phyloP scores from a whole-genome alignment of 2,329 filamentous ascomycete species.

The Hortaea sp. region DNA sequence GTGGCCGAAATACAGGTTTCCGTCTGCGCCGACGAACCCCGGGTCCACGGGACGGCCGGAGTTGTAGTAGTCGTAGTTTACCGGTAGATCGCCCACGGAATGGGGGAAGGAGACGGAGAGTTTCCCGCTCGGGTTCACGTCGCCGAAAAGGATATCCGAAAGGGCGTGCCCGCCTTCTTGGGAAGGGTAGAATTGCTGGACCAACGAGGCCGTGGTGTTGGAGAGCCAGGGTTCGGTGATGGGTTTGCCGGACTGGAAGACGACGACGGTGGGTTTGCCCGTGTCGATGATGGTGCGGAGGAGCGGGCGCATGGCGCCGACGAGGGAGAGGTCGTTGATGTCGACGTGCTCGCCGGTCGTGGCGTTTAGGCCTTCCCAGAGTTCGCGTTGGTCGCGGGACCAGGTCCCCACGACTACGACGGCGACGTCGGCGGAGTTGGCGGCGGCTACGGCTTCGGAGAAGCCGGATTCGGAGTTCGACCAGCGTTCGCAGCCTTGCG shows the following conservation, averaged over 20 bases:
- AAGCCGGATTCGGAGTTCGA: constrained; percentile 60
- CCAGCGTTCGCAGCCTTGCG: constrained; percentile 63
- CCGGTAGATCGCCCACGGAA: constrained; percentile 55
- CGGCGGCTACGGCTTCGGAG: constrained; percentile 53
- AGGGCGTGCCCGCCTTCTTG: constrained; percentile 59
- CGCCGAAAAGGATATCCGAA: constrained; percentile 55
- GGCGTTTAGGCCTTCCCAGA: constrained; percentile 61
- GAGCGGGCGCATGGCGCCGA: constrained; percentile 59
- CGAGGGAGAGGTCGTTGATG: constrained; percentile 51
- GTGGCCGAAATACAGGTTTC: constrained; percentile 53
- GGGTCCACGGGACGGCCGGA: constrained; percentile 49
- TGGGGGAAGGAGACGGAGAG: constrained; percentile 58
- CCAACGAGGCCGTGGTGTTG: constrained; percentile 50
- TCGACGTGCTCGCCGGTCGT: constrained; percentile 70
- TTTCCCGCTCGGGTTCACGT: constrained; percentile 56
- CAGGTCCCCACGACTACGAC: constrained; percentile 67
- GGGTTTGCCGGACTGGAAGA: constrained; percentile 61
- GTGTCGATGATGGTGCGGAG: constrained; percentile 58
- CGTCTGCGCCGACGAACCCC: constrained; percentile 46
- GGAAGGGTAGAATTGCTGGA: constrained; percentile 67
- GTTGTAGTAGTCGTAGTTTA: constrained; percentile 65
- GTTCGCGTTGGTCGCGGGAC: constrained; percentile 61
- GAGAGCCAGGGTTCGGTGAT: constrained; percentile 66
- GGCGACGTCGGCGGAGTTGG: constrained; percentile 58
- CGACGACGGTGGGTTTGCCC: constrained; percentile 56